A percentile compares a stretch with the other conserved stretches of the same genome.
Conservation (phyloP, 345 rosid genomes). For the Pistacia vera region DNA sequence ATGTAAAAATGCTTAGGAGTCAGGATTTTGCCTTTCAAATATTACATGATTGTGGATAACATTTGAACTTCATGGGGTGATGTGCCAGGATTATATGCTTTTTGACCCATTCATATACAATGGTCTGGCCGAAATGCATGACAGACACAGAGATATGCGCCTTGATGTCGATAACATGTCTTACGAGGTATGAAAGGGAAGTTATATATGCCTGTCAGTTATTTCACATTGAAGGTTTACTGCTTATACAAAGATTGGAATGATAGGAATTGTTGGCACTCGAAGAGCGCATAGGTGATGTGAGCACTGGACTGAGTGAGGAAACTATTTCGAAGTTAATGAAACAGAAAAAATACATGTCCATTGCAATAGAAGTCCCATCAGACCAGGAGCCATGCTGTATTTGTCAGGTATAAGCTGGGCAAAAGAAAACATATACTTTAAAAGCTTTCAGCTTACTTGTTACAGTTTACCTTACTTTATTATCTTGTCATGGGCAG, state of each 20-base stretch:
- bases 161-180: slow-evolving; percentile 98
- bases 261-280: slow-evolving; percentile 84
- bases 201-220: background rate
- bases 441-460: background rate
- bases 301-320: slow-evolving; percentile 77
- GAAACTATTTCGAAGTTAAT: slow-evolving; percentile 59
- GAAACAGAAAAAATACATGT: slow-evolving; percentile 49
- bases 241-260: slow-evolving; percentile 17
- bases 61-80: slow-evolving; percentile 17
- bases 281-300: slow-evolving; percentile 90
- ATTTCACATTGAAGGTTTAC: background rate
- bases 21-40: background rate
- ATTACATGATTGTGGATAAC: background rate
- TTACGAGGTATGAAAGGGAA: slow-evolving; percentile 65
- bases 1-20: background rate
- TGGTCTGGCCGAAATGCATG: slow-evolving; percentile 76
- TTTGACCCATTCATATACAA: slow-evolving; percentile 72
- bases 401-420: slow-evolving; percentile 69
- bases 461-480: slow-evolving; percentile 5
- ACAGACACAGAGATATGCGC: slow-evolving; percentile 90
- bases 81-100: slow-evolving; percentile 77
- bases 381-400: slow-evolving; percentile 82
- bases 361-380: slow-evolving; percentile 24
- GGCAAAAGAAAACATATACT: background rate
- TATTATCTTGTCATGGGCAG: slow-evolving; percentile 34